Evolutionary conservation across 1,284 basidiomycete genomes (phyloP).

Genomic region (Rhodofomes roseus): DNA sequence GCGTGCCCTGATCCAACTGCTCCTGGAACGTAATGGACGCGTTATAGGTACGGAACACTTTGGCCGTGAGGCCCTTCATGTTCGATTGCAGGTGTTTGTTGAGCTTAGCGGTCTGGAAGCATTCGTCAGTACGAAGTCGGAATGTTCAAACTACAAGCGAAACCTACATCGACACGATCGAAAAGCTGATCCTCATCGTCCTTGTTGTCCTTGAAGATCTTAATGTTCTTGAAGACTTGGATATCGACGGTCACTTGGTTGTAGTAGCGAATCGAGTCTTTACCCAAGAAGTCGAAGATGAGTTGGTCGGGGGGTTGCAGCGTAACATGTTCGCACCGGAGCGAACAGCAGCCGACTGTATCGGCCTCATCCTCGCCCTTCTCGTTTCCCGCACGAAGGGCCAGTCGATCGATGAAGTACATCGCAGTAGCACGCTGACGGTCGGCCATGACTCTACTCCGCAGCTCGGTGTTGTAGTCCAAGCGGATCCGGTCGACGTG

Average conservation of each 20-base stretch:
- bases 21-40: conserved; percentile 93
- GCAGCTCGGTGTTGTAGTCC: conserved; percentile 84
- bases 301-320: conserved; percentile 82
- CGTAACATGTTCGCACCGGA: conserved; percentile 94
- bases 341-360: conserved; percentile 94
- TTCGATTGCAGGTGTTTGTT: conserved; percentile 90
- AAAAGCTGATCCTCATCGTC: conserved; percentile 87
- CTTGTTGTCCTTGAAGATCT: conserved; percentile 79
- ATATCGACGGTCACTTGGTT: conserved; percentile 84
- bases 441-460: conserved; percentile 87
- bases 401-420: conserved; percentile 95
- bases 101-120: conserved; percentile 66
- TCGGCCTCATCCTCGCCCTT: conserved; percentile 98
- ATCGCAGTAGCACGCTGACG: conserved; percentile 94
- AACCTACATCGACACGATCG: conserved; percentile 83
- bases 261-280: conserved; percentile 96
- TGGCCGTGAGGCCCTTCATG: conserved; percentile 96
- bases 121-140: background rate
- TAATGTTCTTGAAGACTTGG: conserved; percentile 53
- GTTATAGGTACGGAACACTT: conserved; percentile 99
- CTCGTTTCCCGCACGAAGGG: conserved; percentile 96
- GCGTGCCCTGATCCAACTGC: conserved; percentile 75
- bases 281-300: conserved; percentile 94
- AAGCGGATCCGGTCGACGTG: conserved; percentile 87
- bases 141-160: background rate